Evolutionary conservation across 805 yeast species (phyloP), one percentile per base, ranked within the genome.

Genomic region (Yarrowia divulgata): DNA sequence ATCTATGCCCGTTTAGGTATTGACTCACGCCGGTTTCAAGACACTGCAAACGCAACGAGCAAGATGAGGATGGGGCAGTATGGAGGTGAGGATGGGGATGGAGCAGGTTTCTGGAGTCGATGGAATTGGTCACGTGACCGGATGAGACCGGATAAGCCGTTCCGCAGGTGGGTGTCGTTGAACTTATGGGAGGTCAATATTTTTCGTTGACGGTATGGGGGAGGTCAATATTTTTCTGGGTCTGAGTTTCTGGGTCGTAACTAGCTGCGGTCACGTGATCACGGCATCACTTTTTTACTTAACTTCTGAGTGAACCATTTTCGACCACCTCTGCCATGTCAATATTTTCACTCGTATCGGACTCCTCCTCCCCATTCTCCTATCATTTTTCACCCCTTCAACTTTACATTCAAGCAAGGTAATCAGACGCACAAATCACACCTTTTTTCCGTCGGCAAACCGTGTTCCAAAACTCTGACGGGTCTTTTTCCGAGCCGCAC

Each of bases 391-490:
- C 60, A 54, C 45, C 45, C 45, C 60, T 54, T 39, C 60, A 54
- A 54, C 60, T 39, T 54, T 54, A 54, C 60, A 39, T 54, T 54
- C 63, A 40, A 57, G 63, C 63, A 57, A 57, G 63, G 63, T 57
- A 57, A 57, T 57, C 63, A 57, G 63, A 57, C 63, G 63, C 63
- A 57, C 63, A 57, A 57, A 57, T 57, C 48, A 57, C 63, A 57
- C 63, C 63, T 42, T 57, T 57, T 57, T 57, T 57, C 63, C 63
- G 63, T 57, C 63, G 63, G 63, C 63, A 57, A 57, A 57, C 48
- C 40, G 63, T 40, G 42, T 40, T 40, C 48, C 3, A 18, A 55
- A 57, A 57, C 46, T 40, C 39, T 40, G 63, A 57, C 34, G 19
- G 35, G 29, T 23, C 23, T 13, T 16, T 57, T 57, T 14, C 32